Evolutionary conservation across 352 stramenopile species (phyloP).

Genomic region (Phytopythium cucurbitacearum): DNA sequence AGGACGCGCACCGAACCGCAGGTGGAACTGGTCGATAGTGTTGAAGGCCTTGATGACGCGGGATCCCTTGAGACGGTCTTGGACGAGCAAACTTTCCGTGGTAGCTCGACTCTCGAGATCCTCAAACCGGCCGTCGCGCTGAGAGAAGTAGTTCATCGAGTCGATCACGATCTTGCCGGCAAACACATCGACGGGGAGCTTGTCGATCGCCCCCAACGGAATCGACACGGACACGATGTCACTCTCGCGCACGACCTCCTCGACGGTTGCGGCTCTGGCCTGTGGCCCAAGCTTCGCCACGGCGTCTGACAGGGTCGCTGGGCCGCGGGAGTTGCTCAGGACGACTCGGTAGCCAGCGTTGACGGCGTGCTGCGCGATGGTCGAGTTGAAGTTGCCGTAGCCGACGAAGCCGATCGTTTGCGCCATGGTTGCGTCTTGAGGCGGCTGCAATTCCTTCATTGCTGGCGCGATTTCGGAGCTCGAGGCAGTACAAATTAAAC

Average conservation of each 20-base stretch:
- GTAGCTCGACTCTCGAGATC: conserved; percentile 3
- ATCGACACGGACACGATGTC: conserved; percentile 11
- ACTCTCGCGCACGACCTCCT: conserved; percentile 5
- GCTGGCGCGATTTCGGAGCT: no score
- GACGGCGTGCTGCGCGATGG: conserved; percentile 6
- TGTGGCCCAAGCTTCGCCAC: conserved; percentile 4
- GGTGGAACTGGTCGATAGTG: conserved; percentile 11
- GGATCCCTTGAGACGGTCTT: conserved; percentile 3
- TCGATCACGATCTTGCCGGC: conserved; percentile 10
- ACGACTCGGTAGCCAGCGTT: conserved; percentile 9
- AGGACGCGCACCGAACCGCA: conserved; percentile 2
- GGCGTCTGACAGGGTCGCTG: neutral
- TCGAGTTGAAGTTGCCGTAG: conserved; percentile 9
- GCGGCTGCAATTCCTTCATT: no score
- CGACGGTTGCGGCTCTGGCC: conserved; percentile 4
- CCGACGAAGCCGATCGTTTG: conserved; percentile 7
- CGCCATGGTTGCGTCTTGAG: neutral
- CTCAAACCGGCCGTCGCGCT: conserved; percentile 2
- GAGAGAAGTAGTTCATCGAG: conserved; percentile 9
- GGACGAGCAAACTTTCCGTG: conserved; percentile 5
- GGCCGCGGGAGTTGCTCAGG: conserved; percentile 10
- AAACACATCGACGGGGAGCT: conserved; percentile 4
- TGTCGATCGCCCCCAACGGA: conserved; percentile 2
- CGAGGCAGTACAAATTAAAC: no score
- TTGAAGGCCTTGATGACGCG: conserved; percentile 7